A percentile compares a stretch with the other conserved stretches of the same genome.
Evolutionary conservation across 2,329 filamentous ascomycete genomes (phyloP).

Genomic region (Ramularia endophylla): DNA sequence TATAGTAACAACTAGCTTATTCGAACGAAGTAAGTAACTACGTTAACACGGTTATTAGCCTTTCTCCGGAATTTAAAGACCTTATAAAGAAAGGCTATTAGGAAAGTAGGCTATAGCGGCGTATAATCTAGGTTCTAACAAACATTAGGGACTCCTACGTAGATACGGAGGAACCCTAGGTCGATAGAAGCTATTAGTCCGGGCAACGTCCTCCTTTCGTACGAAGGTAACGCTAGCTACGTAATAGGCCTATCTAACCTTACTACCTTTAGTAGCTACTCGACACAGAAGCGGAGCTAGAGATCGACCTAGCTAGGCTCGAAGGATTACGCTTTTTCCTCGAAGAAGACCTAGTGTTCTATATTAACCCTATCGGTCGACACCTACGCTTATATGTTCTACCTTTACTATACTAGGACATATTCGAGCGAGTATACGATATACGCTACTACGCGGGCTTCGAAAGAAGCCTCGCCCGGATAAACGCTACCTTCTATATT

Average conservation of each 20-base stretch:
- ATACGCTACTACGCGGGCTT: background rate
- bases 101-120: no score
- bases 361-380: background rate
- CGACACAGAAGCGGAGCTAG: no score
- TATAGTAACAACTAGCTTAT: no score
- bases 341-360: slow-evolving; percentile 3
- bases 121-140: no score
- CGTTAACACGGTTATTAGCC: background rate
- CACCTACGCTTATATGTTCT: background rate
- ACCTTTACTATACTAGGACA: background rate
- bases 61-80: background rate
- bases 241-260: no score
- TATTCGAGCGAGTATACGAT: background rate
- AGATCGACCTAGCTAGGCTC: background rate
- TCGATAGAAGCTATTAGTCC: no score
- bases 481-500: background rate
- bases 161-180: no score
- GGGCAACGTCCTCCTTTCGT: no score
- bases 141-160: no score
- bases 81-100: background rate
- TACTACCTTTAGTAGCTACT: no score
- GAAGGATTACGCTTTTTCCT: slow-evolving; percentile 2
- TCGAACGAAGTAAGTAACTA: background rate
- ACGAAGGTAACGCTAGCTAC: no score
- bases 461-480: background rate